Evolutionary conservation across 2,329 filamentous ascomycete species (phyloP).

Genomic region (Colletotrichum tabaci): DNA sequence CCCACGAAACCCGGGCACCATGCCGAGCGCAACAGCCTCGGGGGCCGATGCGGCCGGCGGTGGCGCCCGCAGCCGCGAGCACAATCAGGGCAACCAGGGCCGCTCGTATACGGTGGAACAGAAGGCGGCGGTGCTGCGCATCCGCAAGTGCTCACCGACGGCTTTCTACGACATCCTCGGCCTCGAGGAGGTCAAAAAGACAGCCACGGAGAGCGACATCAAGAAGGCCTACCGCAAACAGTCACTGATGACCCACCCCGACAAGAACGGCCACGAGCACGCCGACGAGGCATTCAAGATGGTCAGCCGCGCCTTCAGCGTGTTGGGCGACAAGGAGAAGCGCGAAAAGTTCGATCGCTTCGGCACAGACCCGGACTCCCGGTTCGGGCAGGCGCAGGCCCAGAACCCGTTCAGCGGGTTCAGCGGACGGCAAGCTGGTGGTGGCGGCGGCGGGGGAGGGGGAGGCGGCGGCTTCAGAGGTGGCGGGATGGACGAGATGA

Average conservation of each 20-base stretch:
- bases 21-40: constrained; percentile 68
- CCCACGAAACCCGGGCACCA: constrained; percentile 42
- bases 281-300: constrained; percentile 99
- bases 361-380: constrained; percentile 91
- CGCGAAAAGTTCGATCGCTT: constrained; percentile 88
- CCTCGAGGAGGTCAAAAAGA: constrained; percentile 74
- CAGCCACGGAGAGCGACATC: constrained; percentile 85
- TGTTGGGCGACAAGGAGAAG: constrained; percentile 95
- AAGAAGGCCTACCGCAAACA: constrained; percentile 98
- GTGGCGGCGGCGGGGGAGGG: constrained; percentile 54
- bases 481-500: constrained; percentile 92
- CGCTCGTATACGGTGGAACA: constrained; percentile 90
- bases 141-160: constrained; percentile 85
- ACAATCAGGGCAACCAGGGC: constrained; percentile 83
- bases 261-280: constrained; percentile 97
- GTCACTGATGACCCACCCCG: constrained; percentile 94
- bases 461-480: constrained; percentile 69
- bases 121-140: constrained; percentile 90
- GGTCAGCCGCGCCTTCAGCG: constrained; percentile 93
- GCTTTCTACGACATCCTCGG: constrained; percentile 97
- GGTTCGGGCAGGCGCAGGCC: constrained; percentile 78
- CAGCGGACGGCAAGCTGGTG: constrained; percentile 59
- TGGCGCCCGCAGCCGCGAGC: constrained; percentile 69
- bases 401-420: constrained; percentile 78
- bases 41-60: constrained; percentile 64